Evolutionary conservation across 2,329 filamentous ascomycete species (phyloP), one percentile per base, ranked within the genome.

Genomic region (Phialophora chinensis): DNA sequence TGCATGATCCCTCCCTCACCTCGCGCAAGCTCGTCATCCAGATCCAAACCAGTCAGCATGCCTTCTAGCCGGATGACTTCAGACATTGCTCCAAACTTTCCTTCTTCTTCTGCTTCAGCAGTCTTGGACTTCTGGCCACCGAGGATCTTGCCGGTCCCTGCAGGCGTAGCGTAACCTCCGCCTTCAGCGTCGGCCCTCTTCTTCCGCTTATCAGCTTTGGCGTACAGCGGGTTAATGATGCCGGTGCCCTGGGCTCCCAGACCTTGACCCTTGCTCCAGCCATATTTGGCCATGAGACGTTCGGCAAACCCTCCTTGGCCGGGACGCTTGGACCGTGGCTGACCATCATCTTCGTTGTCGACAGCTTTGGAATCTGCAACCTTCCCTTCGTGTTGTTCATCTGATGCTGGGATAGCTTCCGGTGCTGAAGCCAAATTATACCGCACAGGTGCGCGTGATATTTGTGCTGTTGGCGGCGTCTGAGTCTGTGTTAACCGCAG

Each of bases 241-340:
- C 95, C 95, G 27, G 88, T 88, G 35, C 88, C 88, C 69, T 89
- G 86, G 17, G 92, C 93, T 71, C 95, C 95, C 3, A 99, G 87
- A 23, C 95, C 95, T 69, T 90, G 86, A 27, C 95, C 95, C 74
- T 93, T 90, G 42, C 88, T 90, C 91, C 93, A 98, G 63, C 95
- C 95, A 79, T 97, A 95, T 77, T 97, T 98, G 68, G 88, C 86
- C 88, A 99, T 92, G 63, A 98, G 86, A 38, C 93, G 90, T 71
- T 93, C 87, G 0, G 92, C 95, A 77, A 97, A 97, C 60, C 90
- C 91, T 70, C 88, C 86, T 77, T 96, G 91, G 17, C 92, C 92
- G 0, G 93, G 92, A 2, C 89, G 87, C 64, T 82, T 86, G 50
- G 89, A 89, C 44, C 87, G 86, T 35, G 83, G 78, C 23, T 77